Evolutionary conservation across 1,284 basidiomycete species (phyloP), one percentile per base, ranked within the genome.

Genomic region (Melampsora abietis-canadensis): DNA sequence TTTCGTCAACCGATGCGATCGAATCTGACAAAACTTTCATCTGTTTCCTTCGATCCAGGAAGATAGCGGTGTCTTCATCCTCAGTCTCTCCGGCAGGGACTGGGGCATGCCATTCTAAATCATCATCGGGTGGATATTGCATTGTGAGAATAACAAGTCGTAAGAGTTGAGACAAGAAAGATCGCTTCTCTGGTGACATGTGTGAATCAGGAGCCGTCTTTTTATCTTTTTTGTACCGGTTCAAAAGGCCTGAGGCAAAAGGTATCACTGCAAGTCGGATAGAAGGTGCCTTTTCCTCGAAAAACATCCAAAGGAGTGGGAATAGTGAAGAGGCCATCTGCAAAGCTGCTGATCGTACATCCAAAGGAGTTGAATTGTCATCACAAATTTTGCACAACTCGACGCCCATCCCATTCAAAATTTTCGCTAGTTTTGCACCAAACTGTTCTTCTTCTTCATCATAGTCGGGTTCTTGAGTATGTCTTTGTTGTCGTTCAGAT

Each of bases 231-330:
- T 94, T 94, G 83, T 92, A 91, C 90, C 92, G 77, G 24, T 86
- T 84, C 57, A 98, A 86, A 62, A 95, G 84, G 40, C 87, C 86
- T 76, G 89, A 88, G 7, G 95, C 84, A 76, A 95, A 85, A 10
- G 90, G 88, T 79, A 94, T 91, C 37, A 96, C 85, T 4, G 92
- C 91, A 4, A 88, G 88, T 77, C 89, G 90, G 4, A 91, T 92
- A 79, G 94, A 92, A 77, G 93, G 91, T 78, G 91, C 90, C 31
- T 90, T 86, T 81, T 98, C 95, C 19, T 89, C 89, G 81, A 98
- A 85, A 84, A 98, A 96, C 30, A 88, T 89, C 19, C 98, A 85
- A 82, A 94, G 87, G 24, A 94, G 86, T 0, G 93, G 91, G 31
- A 96, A 85, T 57, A 90, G 84, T 77, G 90, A 87, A 61, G 86